phyloP scores from a whole-genome alignment of 176 grass and related monocot genomes.

The Alloteropsis semialata region DNA sequence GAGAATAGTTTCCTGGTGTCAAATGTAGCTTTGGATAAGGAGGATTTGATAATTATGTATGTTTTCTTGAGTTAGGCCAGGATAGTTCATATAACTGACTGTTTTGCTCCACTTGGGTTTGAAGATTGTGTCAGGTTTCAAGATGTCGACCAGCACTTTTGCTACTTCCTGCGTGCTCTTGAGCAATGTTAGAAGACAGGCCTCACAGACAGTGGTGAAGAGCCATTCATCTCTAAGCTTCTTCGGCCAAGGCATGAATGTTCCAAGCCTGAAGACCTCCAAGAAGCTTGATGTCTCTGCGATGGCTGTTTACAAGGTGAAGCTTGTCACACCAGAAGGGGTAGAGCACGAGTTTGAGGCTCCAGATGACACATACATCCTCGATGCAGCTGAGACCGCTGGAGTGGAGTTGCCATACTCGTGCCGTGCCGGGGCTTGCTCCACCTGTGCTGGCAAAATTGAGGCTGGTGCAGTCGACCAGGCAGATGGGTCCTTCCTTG shows the following conservation, averaged over 20 bases:
- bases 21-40: background rate
- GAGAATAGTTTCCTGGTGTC: background rate
- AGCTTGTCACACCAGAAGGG: conserved; percentile 64
- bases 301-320: conserved; percentile 76
- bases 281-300: conserved; percentile 49
- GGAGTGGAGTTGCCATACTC: conserved; percentile 90
- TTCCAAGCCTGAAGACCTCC: conserved; percentile 36
- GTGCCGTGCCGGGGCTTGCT: conserved; percentile 82
- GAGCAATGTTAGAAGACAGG: conserved; percentile 36
- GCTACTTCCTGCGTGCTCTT: conserved; percentile 26
- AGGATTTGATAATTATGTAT: background rate
- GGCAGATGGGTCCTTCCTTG: conserved; percentile 82
- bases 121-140: conserved; percentile 18
- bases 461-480: conserved; percentile 59
- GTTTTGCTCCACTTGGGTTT: background rate
- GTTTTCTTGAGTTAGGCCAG: background rate
- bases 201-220: conserved; percentile 20
- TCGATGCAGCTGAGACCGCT: conserved; percentile 59
- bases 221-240: conserved; percentile 47
- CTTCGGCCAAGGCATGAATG: conserved; percentile 31
- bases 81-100: conserved; percentile 10
- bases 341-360: conserved; percentile 61
- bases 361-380: conserved; percentile 80
- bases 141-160: conserved; percentile 52
- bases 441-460: conserved; percentile 75